phyloP scores from a whole-genome alignment of 108 stramenopile species.

The Bacterosira constricta region DNA sequence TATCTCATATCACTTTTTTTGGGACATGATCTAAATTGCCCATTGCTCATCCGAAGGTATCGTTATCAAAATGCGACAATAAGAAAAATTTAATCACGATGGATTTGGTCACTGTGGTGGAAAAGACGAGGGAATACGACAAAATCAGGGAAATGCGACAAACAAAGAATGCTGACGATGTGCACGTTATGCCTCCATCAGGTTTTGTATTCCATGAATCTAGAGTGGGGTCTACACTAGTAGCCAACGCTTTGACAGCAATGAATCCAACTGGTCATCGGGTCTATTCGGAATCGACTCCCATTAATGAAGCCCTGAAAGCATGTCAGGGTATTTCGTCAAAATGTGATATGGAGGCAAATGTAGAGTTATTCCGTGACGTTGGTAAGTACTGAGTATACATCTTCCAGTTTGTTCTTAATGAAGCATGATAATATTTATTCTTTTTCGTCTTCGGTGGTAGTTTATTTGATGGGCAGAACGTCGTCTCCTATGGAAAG shows the following conservation, averaged over 20 bases:
- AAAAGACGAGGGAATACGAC: slow-evolving; percentile 52
- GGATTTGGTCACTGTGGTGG: slow-evolving; percentile 50
- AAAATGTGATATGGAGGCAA: slow-evolving; percentile 42
- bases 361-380: slow-evolving; percentile 61
- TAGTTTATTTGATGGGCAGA: slow-evolving; percentile 79
- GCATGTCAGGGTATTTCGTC: slow-evolving; percentile 41
- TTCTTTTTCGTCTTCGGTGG: too few relatives aligned
- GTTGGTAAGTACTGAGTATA: too few relatives aligned
- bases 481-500: slow-evolving; percentile 39
- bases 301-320: slow-evolving; percentile 62
- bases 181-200: slow-evolving; percentile 39
- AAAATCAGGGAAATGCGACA: slow-evolving; percentile 27
- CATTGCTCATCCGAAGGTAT: slow-evolving; percentile 2
- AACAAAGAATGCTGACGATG: slow-evolving; percentile 7
- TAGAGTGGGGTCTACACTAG: slow-evolving; percentile 90
- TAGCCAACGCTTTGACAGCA: slow-evolving; percentile 90
- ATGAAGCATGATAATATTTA: too few relatives aligned
- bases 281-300: slow-evolving; percentile 81
- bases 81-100: slow-evolving; percentile 24
- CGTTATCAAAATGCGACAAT: slow-evolving; percentile 25
- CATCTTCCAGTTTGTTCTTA: too few relatives aligned
- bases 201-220: slow-evolving; percentile 96
- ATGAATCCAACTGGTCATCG: slow-evolving; percentile 63
- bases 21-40: background rate
- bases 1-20: background rate